Evolutionary conservation across 257 asterid genomes (phyloP).

Genomic region (Solanum bulbocastanum): DNA sequence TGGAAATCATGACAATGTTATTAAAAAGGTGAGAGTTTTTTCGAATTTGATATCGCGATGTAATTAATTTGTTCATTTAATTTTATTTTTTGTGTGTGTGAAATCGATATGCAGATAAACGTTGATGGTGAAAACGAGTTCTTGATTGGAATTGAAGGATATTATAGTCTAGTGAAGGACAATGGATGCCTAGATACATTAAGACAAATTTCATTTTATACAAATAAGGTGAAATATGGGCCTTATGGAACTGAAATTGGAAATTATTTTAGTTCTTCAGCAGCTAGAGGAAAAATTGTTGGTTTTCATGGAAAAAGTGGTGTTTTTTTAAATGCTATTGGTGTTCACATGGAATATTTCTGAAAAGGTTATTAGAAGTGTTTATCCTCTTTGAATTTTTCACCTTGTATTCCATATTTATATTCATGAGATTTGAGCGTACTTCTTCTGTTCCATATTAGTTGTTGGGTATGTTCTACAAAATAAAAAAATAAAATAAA

Average conservation of each 20-base stretch:
- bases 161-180: background rate
- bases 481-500: too few species aligned
- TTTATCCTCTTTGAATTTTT: background rate
- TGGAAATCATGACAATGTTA: background rate
- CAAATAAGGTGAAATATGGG: conserved; percentile 4
- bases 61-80: background rate
- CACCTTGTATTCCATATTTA: background rate
- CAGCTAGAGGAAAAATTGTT: background rate
- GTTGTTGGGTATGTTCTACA: background rate
- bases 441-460: background rate
- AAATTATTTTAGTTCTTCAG: background rate
- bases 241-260: conserved; percentile 9
- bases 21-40: background rate
- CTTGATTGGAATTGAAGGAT: background rate
- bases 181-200: background rate
- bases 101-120: background rate
- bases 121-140: background rate
- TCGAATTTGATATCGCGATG: background rate
- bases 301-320: conserved; percentile 7
- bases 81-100: background rate
- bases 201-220: background rate
- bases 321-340: background rate
- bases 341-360: conserved; percentile 7
- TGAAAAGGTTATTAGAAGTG: background rate
- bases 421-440: background rate